Evolutionary conservation across 495 filamentous ascomycete genomes (phyloP).

Genomic region (Friedmanniomyces simplex): DNA sequence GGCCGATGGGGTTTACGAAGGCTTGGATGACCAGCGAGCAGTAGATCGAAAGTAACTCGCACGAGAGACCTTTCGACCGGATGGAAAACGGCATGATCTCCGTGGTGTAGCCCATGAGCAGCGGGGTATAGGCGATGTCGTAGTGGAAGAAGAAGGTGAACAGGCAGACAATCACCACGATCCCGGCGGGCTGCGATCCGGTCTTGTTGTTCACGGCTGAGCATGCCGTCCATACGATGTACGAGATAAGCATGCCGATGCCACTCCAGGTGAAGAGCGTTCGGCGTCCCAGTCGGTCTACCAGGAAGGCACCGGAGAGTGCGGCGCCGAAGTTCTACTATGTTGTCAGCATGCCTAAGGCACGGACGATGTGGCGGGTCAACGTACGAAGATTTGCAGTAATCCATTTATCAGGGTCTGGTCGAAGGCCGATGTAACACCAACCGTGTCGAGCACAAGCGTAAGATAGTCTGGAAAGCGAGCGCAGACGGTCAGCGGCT

Average conservation of each 20-base stretch:
- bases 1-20: constrained; percentile 13
- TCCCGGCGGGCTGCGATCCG: constrained; percentile 22
- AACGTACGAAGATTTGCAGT: constrained; percentile 43
- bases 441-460: constrained; percentile 34
- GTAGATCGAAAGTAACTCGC: constrained; percentile 10
- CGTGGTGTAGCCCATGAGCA: constrained; percentile 10
- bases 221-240: constrained; percentile 38
- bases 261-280: constrained; percentile 43
- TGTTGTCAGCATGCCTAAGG: too few relatives aligned
- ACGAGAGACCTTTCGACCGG: constrained; percentile 8
- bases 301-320: constrained; percentile 41
- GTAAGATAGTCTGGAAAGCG: constrained; percentile 26
- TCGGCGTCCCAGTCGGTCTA: constrained; percentile 43
- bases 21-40: constrained; percentile 3
- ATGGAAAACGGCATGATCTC: constrained; percentile 15
- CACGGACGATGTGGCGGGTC: too few relatives aligned
- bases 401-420: constrained; percentile 24
- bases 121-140: constrained; percentile 27
- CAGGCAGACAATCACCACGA: constrained; percentile 35
- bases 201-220: constrained; percentile 23
- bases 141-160: constrained; percentile 38
- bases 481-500: too few relatives aligned
- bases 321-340: constrained; percentile 46
- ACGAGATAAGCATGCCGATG: constrained; percentile 41
- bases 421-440: constrained; percentile 27